Evolutionary conservation across 495 filamentous ascomycete genomes (phyloP).

Genomic region (Talaromyces proteolyticus): DNA sequence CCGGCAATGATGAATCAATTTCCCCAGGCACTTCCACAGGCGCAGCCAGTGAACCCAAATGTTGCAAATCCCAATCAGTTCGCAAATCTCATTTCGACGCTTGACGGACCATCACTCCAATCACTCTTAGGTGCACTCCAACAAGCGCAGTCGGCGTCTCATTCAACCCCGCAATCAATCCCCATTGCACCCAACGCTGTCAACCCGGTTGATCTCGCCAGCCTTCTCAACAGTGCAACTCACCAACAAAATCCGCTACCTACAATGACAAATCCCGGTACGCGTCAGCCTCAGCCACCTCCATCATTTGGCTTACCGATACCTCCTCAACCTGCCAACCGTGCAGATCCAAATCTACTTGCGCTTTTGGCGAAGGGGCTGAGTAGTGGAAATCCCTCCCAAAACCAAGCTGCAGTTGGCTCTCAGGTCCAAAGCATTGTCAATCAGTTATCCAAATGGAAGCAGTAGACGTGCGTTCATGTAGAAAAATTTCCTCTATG

Average conservation of each 20-base stretch:
- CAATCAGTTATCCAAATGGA: constrained; percentile 56
- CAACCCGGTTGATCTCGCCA: constrained; percentile 50
- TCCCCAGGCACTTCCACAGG: constrained; percentile 26
- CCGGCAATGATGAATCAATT: constrained; percentile 21
- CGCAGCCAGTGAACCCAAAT: constrained; percentile 20
- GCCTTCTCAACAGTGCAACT: constrained; percentile 45
- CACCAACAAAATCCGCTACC: constrained; percentile 29
- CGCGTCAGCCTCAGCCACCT: constrained; percentile 22
- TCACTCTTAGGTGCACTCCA: constrained; percentile 59
- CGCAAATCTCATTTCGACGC: constrained; percentile 43
- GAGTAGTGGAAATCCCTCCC: constrained; percentile 27
- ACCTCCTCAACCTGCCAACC: constrained; percentile 22
- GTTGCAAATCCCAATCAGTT: constrained; percentile 34
- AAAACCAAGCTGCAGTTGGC: constrained; percentile 30
- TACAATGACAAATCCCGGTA: constrained; percentile 24
- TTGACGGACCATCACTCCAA: constrained; percentile 69
- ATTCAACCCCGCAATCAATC: constrained; percentile 19
- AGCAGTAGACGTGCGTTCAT: constrained; percentile 34
- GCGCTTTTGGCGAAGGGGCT: constrained; percentile 39
- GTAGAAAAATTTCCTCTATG: neutral
- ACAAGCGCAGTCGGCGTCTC: constrained; percentile 37
- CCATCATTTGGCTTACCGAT: constrained; percentile 29
- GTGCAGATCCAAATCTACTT: constrained; percentile 34
- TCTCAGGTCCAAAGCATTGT: constrained; percentile 55
- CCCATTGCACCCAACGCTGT: constrained; percentile 27